phyloP scores from a whole-genome alignment of 352 stramenopile species.

The Globisporangium cederbergense region DNA sequence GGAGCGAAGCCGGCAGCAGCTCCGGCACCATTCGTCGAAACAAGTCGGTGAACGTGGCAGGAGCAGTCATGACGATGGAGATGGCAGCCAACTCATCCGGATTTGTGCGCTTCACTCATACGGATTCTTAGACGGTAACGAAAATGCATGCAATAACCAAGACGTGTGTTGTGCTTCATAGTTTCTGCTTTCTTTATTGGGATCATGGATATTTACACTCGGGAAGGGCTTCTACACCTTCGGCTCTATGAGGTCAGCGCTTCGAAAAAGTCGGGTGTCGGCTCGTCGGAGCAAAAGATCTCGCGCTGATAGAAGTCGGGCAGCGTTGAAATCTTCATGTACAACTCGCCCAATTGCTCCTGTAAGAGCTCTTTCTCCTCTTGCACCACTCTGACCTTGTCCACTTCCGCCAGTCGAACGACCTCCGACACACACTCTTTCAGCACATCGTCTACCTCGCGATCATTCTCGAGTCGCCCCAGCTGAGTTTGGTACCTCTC shows the following conservation, averaged over 20 bases:
- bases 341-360: slow-evolving; percentile 63
- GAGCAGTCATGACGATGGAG: slow-evolving; percentile 83
- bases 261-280: slow-evolving; percentile 76
- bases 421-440: slow-evolving; percentile 57
- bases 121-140: slow-evolving; percentile 30
- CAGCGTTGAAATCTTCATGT: slow-evolving; percentile 80
- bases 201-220: background rate
- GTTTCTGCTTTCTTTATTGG: background rate
- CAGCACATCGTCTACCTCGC: slow-evolving; percentile 53
- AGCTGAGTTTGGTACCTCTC: slow-evolving; percentile 62
- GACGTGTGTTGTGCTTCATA: background rate
- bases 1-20: background rate
- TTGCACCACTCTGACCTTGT: slow-evolving; percentile 51
- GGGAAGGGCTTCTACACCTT: background rate
- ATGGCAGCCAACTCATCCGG: slow-evolving; percentile 20
- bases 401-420: slow-evolving; percentile 43
- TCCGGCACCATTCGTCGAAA: slow-evolving; percentile 52
- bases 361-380: slow-evolving; percentile 76
- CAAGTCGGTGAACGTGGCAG: slow-evolving; percentile 75
- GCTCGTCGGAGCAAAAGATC: slow-evolving; percentile 79
- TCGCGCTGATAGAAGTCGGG: slow-evolving; percentile 84
- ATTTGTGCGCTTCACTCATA: slow-evolving; percentile 35
- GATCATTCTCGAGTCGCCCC: slow-evolving; percentile 36
- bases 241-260: slow-evolving; percentile 42
- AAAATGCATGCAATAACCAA: background rate